Percentiles rank a stretch among this genome's conserved stretches.
phyloP scores from a whole-genome alignment of 768 basidiomycete genomes.

The Mycena belliarum region DNA sequence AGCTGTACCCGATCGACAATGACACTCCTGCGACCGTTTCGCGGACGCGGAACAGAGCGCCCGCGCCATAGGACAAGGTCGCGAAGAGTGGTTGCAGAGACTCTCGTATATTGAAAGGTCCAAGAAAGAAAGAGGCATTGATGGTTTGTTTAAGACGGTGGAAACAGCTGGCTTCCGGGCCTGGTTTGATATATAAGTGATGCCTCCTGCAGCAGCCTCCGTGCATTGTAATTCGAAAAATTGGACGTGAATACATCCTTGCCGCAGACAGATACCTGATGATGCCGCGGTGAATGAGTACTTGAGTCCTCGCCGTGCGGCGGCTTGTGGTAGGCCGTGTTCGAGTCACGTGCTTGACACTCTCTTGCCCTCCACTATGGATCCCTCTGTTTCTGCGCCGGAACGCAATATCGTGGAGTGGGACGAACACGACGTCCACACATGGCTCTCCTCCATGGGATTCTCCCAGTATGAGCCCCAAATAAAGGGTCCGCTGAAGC shows the following conservation, averaged over 20 bases:
- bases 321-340: no score
- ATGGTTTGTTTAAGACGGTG: no score
- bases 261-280: no score
- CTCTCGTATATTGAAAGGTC: not conserved
- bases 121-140: no score
- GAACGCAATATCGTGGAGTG: slow-evolving; percentile 53
- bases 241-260: no score
- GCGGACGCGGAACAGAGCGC: not conserved
- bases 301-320: no score
- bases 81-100: not conserved
- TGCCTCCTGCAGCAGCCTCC: no score
- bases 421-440: slow-evolving; percentile 77
- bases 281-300: no score
- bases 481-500: slow-evolving; percentile 63
- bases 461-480: slow-evolving; percentile 83
- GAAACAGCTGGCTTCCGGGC: no score
- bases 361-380: slow-evolving; percentile 3
- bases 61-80: not conserved
- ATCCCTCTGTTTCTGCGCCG: slow-evolving; percentile 1
- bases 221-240: no score
- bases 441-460: slow-evolving; percentile 76
- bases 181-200: no score
- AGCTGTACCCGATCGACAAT: not conserved
- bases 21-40: not conserved
- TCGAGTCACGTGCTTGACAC: not conserved